Base-by-base conservation (phyloP, 495 filamentous ascomycete genomes). In the Aspergillus nanangensis region DNA sequence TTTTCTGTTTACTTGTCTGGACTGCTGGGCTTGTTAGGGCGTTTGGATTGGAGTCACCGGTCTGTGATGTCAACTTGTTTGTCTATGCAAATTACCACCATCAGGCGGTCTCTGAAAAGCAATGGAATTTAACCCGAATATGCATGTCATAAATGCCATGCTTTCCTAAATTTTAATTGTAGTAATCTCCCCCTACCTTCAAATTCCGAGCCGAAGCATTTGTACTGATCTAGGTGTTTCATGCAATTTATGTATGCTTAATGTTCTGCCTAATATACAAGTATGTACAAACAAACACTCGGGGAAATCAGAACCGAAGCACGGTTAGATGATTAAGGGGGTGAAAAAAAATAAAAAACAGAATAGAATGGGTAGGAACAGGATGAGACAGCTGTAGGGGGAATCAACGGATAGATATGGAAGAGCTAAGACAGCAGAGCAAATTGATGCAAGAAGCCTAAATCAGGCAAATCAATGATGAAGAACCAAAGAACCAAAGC, bases 31-130 rank as follows among this genome's bases (percentile, higher is more conserved):
- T 51, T 51, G 41, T 55, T 41, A 33, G 18, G 58, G 60, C 56
- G 60, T 63, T 58, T 46, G 59, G 56, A 40, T 51, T 55, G 56
- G 53, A 53, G 52, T 60, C 48, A 21, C 41, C 48, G 49, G 41
- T 56, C 36, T 55, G 53, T 41, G 24, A 45, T 54, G 44, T 43
- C 40, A 41, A 34, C 47, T 35, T 23, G n/a, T n/a, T 37, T 45
- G 47, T 39, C 51, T 46, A 33, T 38, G 31, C 45, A 44, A 36
- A 41, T 35, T 45, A 36, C 15, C 38, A n/a, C n/a, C n/a, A n/a
- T n/a, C n/a, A 11, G 25, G 25, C 25, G 25, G 25, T 11, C 25
- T 7, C 25, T 29, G 25, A 29, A 29, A 29, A 29, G n/a, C n/a
- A n/a, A n/a, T n/a, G n/a, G n/a, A n/a, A n/a, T n/a, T n/a, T n/a